A percentile compares a stretch with the other conserved stretches of the same genome.
Conservation (phyloP, 768 basidiomycete species). For the Amanita brunnescens region DNA sequence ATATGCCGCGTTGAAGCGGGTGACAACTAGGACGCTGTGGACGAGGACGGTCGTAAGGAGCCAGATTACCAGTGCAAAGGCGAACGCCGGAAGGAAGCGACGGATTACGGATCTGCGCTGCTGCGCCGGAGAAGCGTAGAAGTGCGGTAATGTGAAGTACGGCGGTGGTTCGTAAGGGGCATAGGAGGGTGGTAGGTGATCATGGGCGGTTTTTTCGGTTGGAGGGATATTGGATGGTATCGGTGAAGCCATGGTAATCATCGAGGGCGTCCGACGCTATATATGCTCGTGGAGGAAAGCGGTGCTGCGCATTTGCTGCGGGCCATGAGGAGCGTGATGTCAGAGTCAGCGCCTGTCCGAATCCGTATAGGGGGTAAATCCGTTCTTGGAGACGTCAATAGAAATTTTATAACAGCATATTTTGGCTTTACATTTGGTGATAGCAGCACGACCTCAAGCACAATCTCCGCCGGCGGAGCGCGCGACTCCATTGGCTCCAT, state of each 20-base stretch:
- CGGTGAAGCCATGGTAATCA: background rate
- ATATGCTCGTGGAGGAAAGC: background rate
- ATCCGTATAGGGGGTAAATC: too few relatives aligned
- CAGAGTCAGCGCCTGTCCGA: too few relatives aligned
- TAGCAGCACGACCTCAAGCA: too few relatives aligned
- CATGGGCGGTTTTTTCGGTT: background rate
- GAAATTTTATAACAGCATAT: too few relatives aligned
- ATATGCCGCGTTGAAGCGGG: background rate
- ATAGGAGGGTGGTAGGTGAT: background rate
- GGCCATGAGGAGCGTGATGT: too few relatives aligned
- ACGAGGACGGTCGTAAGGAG: conserved; percentile 12
- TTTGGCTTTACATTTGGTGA: too few relatives aligned
- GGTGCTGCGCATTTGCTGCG: background rate
- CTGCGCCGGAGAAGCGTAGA: background rate
- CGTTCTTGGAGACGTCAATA: too few relatives aligned
- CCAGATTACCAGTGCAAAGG: conserved; percentile 15
- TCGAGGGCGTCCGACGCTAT: background rate
- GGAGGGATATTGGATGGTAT: background rate
- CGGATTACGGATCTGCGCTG: conserved; percentile 9
- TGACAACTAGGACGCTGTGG: conserved; percentile 11
- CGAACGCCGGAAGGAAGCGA: conserved; percentile 17
- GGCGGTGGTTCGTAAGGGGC: background rate
- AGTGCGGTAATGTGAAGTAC: background rate
- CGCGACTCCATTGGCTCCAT: too few relatives aligned
- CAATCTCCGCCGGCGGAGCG: too few relatives aligned